phyloP scores from a whole-genome alignment of 768 basidiomycete species.

The Calocybe cyanea region DNA sequence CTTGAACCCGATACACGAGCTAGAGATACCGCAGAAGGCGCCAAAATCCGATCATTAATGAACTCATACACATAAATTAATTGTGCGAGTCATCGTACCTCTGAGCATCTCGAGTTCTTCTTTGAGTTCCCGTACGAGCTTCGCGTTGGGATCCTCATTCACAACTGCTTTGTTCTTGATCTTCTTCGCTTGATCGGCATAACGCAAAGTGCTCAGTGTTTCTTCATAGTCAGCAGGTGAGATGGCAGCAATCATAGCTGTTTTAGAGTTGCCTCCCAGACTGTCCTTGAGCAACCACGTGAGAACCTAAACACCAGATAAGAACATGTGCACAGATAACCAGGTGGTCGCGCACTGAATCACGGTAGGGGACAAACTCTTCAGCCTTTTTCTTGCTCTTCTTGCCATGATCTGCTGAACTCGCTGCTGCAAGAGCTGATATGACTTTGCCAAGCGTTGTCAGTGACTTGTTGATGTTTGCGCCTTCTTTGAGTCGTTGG shows the following conservation, averaged over 20 bases:
- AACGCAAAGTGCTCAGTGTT: constrained; percentile 92
- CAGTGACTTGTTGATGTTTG: constrained; percentile 97
- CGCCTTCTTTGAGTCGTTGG: constrained; percentile 93
- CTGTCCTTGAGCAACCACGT: constrained; percentile 99
- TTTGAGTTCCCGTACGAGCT: constrained; percentile 97
- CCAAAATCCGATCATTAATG: constrained; percentile 13
- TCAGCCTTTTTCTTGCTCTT: constrained; percentile 89
- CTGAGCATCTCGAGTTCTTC: constrained; percentile 94
- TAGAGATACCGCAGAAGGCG: constrained; percentile 22
- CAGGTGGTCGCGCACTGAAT: constrained; percentile 62
- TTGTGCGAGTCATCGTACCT: constrained; percentile 44
- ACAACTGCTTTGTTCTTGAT: constrained; percentile 99
- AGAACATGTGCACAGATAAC: constrained; percentile 4
- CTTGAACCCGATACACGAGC: constrained; percentile 71
- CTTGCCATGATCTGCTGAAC: constrained; percentile 58
- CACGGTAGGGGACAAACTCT: constrained; percentile 95
- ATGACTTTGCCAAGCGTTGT: constrained; percentile 99
- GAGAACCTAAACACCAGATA: constrained; percentile 56
- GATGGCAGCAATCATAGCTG: constrained; percentile 99
- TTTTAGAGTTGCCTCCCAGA: constrained; percentile 95
- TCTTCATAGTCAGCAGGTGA: constrained; percentile 99
- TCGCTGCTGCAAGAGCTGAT: constrained; percentile 77
- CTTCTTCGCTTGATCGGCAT: constrained; percentile 99
- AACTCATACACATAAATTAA: constrained; percentile 6
- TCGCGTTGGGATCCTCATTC: constrained; percentile 99